A percentile compares a stretch with the other conserved stretches of the same genome.
Evolutionary conservation across 768 basidiomycete genomes (phyloP).

Genomic region (Phylloporus rhodoxanthus): DNA sequence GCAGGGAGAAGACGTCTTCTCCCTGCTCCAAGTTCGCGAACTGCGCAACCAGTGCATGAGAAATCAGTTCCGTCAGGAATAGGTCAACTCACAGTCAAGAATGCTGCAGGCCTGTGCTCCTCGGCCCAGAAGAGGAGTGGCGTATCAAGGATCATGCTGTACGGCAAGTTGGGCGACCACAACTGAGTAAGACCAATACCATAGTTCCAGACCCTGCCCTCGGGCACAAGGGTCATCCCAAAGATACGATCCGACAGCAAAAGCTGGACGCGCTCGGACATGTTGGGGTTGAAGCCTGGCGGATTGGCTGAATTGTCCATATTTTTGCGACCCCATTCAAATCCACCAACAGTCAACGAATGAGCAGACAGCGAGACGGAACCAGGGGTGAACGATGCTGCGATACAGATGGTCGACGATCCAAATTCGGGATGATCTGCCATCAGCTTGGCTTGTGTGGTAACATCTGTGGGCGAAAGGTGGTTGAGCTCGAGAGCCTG

Average conservation of each 20-base stretch:
- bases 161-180: constrained; percentile 79
- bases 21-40: constrained; percentile 88
- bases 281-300: constrained; percentile 93
- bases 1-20: too few species aligned
- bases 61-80: neutral
- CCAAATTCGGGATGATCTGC: constrained; percentile 94
- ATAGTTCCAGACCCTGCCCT: constrained; percentile 96
- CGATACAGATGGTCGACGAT: constrained; percentile 88
- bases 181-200: constrained; percentile 89
- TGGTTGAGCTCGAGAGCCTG: constrained; percentile 90
- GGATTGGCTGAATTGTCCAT: constrained; percentile 80
- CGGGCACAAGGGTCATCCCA: constrained; percentile 92
- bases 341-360: constrained; percentile 83
- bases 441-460: constrained; percentile 95
- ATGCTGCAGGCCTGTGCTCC: constrained; percentile 89
- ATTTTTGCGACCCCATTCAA: constrained; percentile 98
- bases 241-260: constrained; percentile 92
- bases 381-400: constrained; percentile 95
- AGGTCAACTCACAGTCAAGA: constrained; percentile 67
- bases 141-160: constrained; percentile 84
- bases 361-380: constrained; percentile 95
- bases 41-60: constrained; percentile 31
- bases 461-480: constrained; percentile 88
- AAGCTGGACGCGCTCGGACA: constrained; percentile 94
- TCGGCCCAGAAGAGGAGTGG: constrained; percentile 95